Percentiles rank a stretch among this genome's conserved stretches.
Conservation (phyloP, 139 green algal species). For the Picocystis salinarum region DNA sequence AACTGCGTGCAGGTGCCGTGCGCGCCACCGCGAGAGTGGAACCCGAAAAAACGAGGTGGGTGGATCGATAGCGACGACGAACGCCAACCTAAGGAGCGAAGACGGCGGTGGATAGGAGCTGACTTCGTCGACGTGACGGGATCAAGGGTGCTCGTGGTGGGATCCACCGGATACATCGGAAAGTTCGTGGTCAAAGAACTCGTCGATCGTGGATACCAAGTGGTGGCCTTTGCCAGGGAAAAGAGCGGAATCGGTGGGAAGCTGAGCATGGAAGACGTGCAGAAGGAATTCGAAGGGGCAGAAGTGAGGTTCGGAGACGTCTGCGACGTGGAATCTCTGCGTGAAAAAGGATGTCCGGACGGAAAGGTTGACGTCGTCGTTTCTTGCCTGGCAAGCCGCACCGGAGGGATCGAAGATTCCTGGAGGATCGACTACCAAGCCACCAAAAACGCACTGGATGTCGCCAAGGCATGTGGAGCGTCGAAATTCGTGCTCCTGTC, state of each 20-base stretch:
- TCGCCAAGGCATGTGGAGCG: conserved; percentile 33
- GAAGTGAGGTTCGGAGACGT: conserved; percentile 77
- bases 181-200: conserved; percentile 56
- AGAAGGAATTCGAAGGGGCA: conserved; percentile 60
- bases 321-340: conserved; percentile 36
- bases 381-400: conserved; percentile 83
- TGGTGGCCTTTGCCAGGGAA: conserved; percentile 66
- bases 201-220: conserved; percentile 42
- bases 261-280: conserved; percentile 41
- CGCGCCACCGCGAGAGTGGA: too few species aligned
- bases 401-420: conserved; percentile 72
- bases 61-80: too few species aligned
- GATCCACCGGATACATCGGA: conserved; percentile 94
- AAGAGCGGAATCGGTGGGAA: conserved; percentile 81
- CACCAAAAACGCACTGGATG: conserved; percentile 75
- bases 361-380: conserved; percentile 85
- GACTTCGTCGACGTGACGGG: too few species aligned
- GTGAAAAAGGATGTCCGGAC: conserved; percentile 34
- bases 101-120: too few species aligned
- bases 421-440: conserved; percentile 94
- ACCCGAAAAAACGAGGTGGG: too few species aligned
- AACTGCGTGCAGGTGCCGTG: too few species aligned
- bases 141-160: conserved; percentile 78
- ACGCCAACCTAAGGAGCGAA: too few species aligned
- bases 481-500: conserved; percentile 86